Base-by-base conservation (phyloP, 768 basidiomycete genomes). In the Tylopilus cervinicoccineus region DNA sequence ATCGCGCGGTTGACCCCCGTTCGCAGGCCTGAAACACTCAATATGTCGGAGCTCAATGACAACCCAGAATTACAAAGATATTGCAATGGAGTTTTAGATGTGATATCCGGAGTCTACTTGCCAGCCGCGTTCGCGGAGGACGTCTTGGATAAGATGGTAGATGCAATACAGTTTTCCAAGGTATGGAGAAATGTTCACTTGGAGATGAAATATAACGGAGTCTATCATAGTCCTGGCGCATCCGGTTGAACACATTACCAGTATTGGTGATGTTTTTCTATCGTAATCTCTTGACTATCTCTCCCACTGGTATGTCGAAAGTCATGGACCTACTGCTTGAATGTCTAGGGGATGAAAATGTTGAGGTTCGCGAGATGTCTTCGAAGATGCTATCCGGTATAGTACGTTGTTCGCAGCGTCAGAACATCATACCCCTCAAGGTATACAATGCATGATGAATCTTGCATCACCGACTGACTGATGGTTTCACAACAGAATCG, bases 301-400 rank as follows among this genome's bases (percentile, higher is more conserved):
- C 88, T 31, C 76, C 83, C 40, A 69, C 75, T 17, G 81, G 80
- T 31, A 77, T 89, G 38, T 74, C 78, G 24, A 80, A 76, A 57
- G 80, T 92, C 52, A 84, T 93, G 81, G 89, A 91, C 50, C 81
- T 89, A 26, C 72, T 94, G 45, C 74, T 92, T 14, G 84, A 86
- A 46, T 94, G 93, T 65, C 71, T 96, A 45, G 76, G 80, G 10
- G 93, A 96, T 63, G 89, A 91, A 63, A 94, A 93, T 59, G 84
- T 93, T 37, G 93, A 96, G 69, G 93, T 96, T 33, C 79, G 93
- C 54, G 88, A 92, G 65, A 93, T 88, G 80, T 88, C 90, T 20
- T 88, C 89, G 6, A 84, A 84, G 69, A 85, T 85, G 36, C 72
- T 96, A 38, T 88, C 91, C 26, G 87, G 90, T 9, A 83, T 96